Evolutionary conservation across 345 rosid species (phyloP).

Genomic region (Eucalyptus pumila): DNA sequence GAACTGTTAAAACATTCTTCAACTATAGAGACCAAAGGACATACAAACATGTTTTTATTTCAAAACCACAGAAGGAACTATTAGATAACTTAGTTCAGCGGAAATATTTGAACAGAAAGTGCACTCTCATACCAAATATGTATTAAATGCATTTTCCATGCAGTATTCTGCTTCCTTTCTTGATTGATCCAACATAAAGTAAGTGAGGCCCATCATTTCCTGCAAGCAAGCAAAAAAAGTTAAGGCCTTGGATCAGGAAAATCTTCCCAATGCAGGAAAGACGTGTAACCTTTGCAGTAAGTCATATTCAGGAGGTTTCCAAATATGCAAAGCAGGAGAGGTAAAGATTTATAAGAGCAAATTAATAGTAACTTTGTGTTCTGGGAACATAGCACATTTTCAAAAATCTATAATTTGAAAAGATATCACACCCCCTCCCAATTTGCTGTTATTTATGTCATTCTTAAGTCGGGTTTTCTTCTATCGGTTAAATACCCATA

Average conservation of each 20-base stretch:
- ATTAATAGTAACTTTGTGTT: background rate
- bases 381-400: background rate
- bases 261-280: background rate
- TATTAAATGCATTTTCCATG: slow-evolving; percentile 97
- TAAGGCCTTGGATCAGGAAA: background rate
- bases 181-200: slow-evolving; percentile 91
- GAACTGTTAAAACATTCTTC: background rate
- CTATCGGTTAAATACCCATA: background rate
- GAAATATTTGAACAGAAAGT: background rate
- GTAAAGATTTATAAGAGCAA: background rate
- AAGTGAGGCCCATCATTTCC: slow-evolving; percentile 98
- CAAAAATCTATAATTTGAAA: background rate
- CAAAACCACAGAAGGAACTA: background rate
- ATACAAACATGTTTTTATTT: background rate
- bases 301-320: background rate
- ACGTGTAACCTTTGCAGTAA: background rate
- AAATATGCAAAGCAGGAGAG: background rate
- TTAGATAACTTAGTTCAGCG: background rate
- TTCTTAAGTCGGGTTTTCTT: background rate
- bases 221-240: slow-evolving; percentile 4
- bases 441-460: background rate
- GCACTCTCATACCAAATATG: slow-evolving; percentile 56
- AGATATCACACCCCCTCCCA: background rate
- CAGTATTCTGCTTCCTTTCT: slow-evolving; percentile 89
- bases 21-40: background rate